Base-by-base conservation (phyloP, 1,139 yeast species). In the Meyerozyma carpophila region DNA sequence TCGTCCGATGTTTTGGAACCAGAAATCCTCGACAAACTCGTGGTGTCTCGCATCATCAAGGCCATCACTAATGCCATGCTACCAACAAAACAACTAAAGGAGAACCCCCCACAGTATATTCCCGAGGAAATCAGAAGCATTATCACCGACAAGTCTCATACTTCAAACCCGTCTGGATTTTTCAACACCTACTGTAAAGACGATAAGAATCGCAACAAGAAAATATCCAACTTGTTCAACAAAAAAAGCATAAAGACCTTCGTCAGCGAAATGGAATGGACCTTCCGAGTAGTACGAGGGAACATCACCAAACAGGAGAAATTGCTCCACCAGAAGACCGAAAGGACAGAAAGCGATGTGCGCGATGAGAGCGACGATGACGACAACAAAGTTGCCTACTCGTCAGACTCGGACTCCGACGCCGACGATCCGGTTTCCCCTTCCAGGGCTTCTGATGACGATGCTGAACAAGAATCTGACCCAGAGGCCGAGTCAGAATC, bases 241-340 rank as follows among this genome's bases (percentile, higher is more conserved):
- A 69, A 71, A 45, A 77, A 78, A 44, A 65, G 67, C 7, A 62
- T 82, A 13, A 80, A 78, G 52, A 65, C 64, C 13, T 56, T 73
- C 1, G 54, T 80, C 24, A 67, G 63, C 7, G 76, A 73, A 18
- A 70, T 81, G 40, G 85, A 81, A 43, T 68, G 76, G 65, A 75
- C 84, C 40, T 76, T 86, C 58, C 77, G 73, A 52, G 61, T 78
- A 43, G 78, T 84, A 3, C 63, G 84, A 50, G 90, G 89, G 8
- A 68, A 79, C 44, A 73, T 80, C 41, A 72, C 75, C 39, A 71
- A 67, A 44, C 67, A 64, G 36, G 79, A 73, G 43, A 68, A 66
- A 44, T 66, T 60, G 16, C 57, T 56, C 5, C 56, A 70, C 44
- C 59, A 57, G 47, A 56, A 52, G 34, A 53, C 55, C 14, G 56